Evolutionary conservation across 2,329 filamentous ascomycete species (phyloP), one percentile per base, ranked within the genome.

Genomic region (Aspergillus carbonarius): DNA sequence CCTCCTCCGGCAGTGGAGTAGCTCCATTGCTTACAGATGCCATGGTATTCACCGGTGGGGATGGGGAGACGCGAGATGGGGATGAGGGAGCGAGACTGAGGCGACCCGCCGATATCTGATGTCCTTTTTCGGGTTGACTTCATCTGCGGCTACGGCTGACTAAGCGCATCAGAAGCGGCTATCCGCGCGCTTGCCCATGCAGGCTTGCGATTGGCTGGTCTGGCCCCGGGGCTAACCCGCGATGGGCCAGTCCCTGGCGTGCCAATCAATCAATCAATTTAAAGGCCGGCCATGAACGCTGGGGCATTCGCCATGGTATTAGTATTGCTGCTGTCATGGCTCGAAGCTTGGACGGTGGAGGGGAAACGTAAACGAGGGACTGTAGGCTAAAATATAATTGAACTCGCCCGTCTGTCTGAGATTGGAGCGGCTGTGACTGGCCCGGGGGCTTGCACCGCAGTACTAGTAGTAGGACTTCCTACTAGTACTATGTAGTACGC

Each of bases 1-100:
- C 84, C 63, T 92, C 77, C 56, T 85, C 82, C 20, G 75, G 71
- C 10, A 76, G 65, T 12, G 74, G 70, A 18, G 75, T 73, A 57
- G 71, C 70, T 34, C 74, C 76, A 66, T 78, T 78, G 54, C 70
- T 70, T 40, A 69, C 70, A 60, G 77, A 73, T 37, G 78, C 72
- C 77, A 79, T 79, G 54, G 50, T 70, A 25, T 32, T 37, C 42
- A 60, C 54, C 48, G 42, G 35, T 17, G 15, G 44, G 27, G 40
- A 27, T 37, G 40, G 37, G n/a, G 53, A 23, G 42, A 54, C 17
- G 23, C 20, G 48, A 20, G 47, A 27, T 58, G 7, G 34, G 25
- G 18, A 18, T 32, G 40, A 46, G 42, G 18, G 13, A 44, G 51
- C 40, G 13, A 23, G 34, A 27, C 30, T 54, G 32, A 49, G 32